Evolutionary conservation across 495 filamentous ascomycete genomes (phyloP), one percentile per base, ranked within the genome.

Genomic region (Aspergillus olivimuriae): DNA sequence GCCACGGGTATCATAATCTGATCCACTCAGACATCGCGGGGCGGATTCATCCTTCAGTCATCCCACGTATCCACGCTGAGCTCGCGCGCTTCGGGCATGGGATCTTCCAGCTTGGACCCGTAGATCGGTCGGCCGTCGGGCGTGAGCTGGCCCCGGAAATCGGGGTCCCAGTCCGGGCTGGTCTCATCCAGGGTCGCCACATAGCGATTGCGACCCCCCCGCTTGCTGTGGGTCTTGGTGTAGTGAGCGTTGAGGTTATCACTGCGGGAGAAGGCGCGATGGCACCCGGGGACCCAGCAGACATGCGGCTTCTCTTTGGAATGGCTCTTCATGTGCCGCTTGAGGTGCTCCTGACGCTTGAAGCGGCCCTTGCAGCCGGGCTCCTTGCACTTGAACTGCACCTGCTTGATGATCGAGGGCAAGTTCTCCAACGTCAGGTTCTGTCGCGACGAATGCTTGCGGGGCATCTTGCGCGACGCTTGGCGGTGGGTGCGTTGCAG

Each of bases 311-410:
- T 75, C 42, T 78, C 75, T 43, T 70, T 68, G 11, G 75, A 77
- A 39, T 80, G 77, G 30, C 72, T 78, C 47, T 72, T 69, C 54
- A 75, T 72, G 52, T 86, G 82, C 12, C 81, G 67, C 58, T 82
- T 83, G 1, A 83, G 57, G 45, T 85, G 81, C 44, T 85, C 81
- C 26, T 76, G 74, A 34, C 80, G 57, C 59, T 79, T 80, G 53
- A 82, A 81, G 1, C 65, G 62, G 0, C 65, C 69, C 48, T 72
- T 71, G 52, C 70, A 78, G 11, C 61, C 64, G 7, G 62, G 62
- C 24, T 72, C 60, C 24, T 68, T 63, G 63, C 74, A 78, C 46
- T 60, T 68, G 53, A 72, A 72, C 31, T 70, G 69, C 0, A 72
- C 69, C 44, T 70, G 63, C 47, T 66, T 67, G 18, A 67, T 65